Evolutionary conservation across 2,329 filamentous ascomycete genomes (phyloP), one percentile per base, ranked within the genome.

Genomic region (Pestalotiopsis sp.): DNA sequence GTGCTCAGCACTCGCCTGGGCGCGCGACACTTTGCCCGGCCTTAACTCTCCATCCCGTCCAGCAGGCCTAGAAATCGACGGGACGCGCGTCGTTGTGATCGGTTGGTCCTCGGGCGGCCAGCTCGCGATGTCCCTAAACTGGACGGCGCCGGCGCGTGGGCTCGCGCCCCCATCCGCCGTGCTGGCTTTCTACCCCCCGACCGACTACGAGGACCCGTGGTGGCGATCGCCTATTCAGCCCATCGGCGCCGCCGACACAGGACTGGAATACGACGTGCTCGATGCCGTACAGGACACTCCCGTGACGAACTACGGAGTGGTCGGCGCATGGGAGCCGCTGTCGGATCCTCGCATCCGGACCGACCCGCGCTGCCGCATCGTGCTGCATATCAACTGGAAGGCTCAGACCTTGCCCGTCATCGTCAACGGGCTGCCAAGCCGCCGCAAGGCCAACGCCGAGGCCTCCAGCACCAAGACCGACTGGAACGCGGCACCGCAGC

Each of bases 101-200:
- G 85, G 85, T 0, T 87, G 84, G 85, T 87, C 85, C 0, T 78
- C 80, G 0, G 85, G 85, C 0, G 86, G 84, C 0, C 75, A 78
- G 3, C 75, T 87, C 0, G 85, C 85, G 1, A 78, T 86, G 78
- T 76, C 81, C 0, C 70, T 83, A 0, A 81, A 70, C 0, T 86
- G 77, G 75, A 85, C 81, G 0, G 69, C 78, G 0, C 49, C 64
- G 0, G 23, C 68, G 12, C 27, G 62, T 0, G 79, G 78, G 0
- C 31, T 86, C 0, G 41, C 11, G 4, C 76, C 83, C 0, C 85
- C 85, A 0, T 71, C 79, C 0, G 84, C 82, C 0, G 79, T 84
- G 2, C 73, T 87, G 0, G 77, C 76, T 0, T 85, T 87, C 65
- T 87, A 87, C 67, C 73, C 75, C 11, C 84, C 77, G 1, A 70